Evolutionary conservation across 2,329 filamentous ascomycete species (phyloP), one percentile per base, ranked within the genome.

Genomic region (Leptographium flavum): DNA sequence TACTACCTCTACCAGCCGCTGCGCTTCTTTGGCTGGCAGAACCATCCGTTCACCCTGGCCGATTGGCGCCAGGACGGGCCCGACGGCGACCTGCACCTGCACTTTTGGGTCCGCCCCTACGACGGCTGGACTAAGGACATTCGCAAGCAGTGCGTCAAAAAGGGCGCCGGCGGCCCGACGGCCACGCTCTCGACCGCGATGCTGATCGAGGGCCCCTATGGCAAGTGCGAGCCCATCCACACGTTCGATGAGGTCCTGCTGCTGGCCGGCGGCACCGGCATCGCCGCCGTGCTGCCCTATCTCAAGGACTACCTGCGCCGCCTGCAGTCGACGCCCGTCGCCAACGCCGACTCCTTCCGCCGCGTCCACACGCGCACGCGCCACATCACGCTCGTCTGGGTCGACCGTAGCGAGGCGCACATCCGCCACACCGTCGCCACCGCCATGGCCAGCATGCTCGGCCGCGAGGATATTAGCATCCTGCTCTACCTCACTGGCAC

Each of bases 11-110:
- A 65, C 39, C 54, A 66, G 3, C 58, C 70, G 5, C 57, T 64
- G 39, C 60, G 60, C 17, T 43, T 54, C 13, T 55, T 57, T 1
- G 61, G 60, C 43, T 71, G 68, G 68, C 66, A 71, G 45, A 69
- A 64, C 45, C 68, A 71, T 30, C 68, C 68, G 0, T 71, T 71
- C 39, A 70, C 68, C 0, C 61, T 70, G 19, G 66, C 66, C 0
- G 7, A 28, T 25, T 48, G 40, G 39, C 27, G 19, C 23, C 27
- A 23, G 15, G 19, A 32, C 3, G 14, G 3, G 1, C 21, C 28
- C 5, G 39, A 19, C 1, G 42, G 8, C 33, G 19, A 19, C 33
- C 3, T 19, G 11, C 30, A 31, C 31, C 39, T 49, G 22, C 28
- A 21, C 15, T 49, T 49, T 14, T 44, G 33, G 32, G 38, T 49